These are phyloP conservation scores for Agrocybe pediades DNA, from an alignment of 768 basidiomycete genomes.

Conservation along the genomic window DNA sequence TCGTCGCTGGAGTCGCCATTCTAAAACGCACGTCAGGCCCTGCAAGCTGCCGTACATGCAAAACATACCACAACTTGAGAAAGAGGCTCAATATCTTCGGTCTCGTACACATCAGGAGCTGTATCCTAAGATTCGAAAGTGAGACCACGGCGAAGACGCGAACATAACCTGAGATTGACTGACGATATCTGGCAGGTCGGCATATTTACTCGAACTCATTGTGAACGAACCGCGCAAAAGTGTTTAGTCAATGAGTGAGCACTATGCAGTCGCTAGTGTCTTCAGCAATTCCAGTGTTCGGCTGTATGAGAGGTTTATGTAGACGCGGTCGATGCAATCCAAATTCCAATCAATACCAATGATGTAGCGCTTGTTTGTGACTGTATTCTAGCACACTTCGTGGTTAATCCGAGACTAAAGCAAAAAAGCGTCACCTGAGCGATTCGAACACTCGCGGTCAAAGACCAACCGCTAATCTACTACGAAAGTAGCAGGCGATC, in stretches of 20 bases:
- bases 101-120: slow-evolving; percentile 91
- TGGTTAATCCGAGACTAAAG: no score
- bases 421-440: slow-evolving; percentile 47
- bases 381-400: background rate
- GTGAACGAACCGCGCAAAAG: slow-evolving; percentile 1
- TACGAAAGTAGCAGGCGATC: slow-evolving; percentile 64
- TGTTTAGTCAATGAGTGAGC: background rate
- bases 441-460: slow-evolving; percentile 51
- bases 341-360: no score
- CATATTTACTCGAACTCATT: slow-evolving; percentile 80
- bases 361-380: background rate
- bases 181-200: slow-evolving; percentile 91
- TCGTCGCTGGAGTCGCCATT: slow-evolving; percentile 70
- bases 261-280: no score
- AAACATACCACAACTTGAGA: slow-evolving; percentile 51
- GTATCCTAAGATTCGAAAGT: slow-evolving; percentile 61
- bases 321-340: no score
- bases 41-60: background rate
- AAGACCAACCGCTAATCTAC: slow-evolving; percentile 44
- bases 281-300: no score
- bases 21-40: slow-evolving; percentile 31
- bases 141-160: background rate
- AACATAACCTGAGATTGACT: slow-evolving; percentile 28
- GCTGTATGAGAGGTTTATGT: no score
- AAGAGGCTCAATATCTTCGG: slow-evolving; percentile 71